Evolutionary conservation across 2,329 filamentous ascomycete species (phyloP).

Genomic region (Chaetomiaceae sp.): DNA sequence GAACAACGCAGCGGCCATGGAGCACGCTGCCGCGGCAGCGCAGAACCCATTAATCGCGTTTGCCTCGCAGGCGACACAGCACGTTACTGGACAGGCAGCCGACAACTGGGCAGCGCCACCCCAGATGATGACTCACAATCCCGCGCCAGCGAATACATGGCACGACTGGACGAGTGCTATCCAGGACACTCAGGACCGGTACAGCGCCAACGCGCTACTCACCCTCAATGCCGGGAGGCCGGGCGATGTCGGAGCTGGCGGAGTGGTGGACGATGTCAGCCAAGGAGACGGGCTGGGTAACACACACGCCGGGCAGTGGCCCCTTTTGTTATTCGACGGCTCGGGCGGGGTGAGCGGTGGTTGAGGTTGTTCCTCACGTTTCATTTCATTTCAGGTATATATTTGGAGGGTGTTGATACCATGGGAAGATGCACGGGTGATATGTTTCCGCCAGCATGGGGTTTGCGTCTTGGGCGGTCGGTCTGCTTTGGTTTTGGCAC

Average conservation of each 20-base stretch:
- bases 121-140: conserved; percentile 33
- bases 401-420: conserved; percentile 1
- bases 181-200: conserved; percentile 45
- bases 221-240: conserved; percentile 37
- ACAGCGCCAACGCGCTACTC: conserved; percentile 45
- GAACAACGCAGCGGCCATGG: conserved; percentile 10
- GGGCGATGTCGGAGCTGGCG: conserved; percentile 16
- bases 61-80: conserved; percentile 36
- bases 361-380: not conserved
- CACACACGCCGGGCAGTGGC: conserved; percentile 25
- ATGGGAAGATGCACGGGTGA: not conserved
- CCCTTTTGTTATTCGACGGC: conserved; percentile 25
- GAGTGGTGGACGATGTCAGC: conserved; percentile 16
- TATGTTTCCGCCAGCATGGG: not conserved
- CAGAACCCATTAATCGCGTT: conserved; percentile 38
- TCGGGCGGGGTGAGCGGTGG: conserved; percentile 9
- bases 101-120: conserved; percentile 24
- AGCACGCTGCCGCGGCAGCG: conserved; percentile 24
- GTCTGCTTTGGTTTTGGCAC: not conserved
- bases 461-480: not conserved
- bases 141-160: conserved; percentile 40
- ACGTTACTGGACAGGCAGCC: conserved; percentile 21
- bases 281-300: conserved; percentile 15
- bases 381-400: not conserved
- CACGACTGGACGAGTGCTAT: conserved; percentile 52